Conservation (phyloP, 768 basidiomycete species). For the Kwoniella botswanensis region DNA sequence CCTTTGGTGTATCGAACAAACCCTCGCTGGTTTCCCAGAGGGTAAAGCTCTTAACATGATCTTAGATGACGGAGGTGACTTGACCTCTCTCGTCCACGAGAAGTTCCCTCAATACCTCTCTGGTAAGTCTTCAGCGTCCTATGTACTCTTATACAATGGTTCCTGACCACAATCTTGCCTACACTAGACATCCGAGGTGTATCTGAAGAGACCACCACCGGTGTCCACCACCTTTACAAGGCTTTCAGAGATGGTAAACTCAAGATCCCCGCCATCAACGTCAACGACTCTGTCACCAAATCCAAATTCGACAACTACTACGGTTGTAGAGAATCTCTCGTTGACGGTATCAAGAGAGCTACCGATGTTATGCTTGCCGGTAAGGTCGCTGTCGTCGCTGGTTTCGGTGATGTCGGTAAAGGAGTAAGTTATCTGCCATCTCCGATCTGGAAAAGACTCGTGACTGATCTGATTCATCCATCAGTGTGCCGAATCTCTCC, state of each 20-base stretch:
- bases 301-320: conserved; percentile 89
- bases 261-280: conserved; percentile 98
- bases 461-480: neutral
- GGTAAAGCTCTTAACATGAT: conserved; percentile 95
- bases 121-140: conserved; percentile 60
- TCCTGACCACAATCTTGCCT: neutral
- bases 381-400: conserved; percentile 98
- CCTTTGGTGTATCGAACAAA: conserved; percentile 97
- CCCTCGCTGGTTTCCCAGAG: conserved; percentile 80
- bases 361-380: conserved; percentile 99
- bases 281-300: conserved; percentile 99
- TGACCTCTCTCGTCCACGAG: conserved; percentile 92
- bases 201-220: conserved; percentile 99
- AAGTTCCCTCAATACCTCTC: conserved; percentile 89
- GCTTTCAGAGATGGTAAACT: conserved; percentile 93
- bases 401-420: conserved; percentile 98
- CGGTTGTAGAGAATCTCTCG: conserved; percentile 98
- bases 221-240: conserved; percentile 99
- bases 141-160: neutral
- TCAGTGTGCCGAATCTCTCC: conserved; percentile 88
- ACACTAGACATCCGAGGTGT: conserved; percentile 80
- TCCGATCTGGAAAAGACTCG: neutral
- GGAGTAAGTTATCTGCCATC: conserved; percentile 69
- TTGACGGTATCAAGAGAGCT: conserved; percentile 99
- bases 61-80: conserved; percentile 97